These are phyloP conservation scores for Cucumis cinereus DNA, from an alignment of 306 rosid genomes.

Conservation along the genomic window DNA sequence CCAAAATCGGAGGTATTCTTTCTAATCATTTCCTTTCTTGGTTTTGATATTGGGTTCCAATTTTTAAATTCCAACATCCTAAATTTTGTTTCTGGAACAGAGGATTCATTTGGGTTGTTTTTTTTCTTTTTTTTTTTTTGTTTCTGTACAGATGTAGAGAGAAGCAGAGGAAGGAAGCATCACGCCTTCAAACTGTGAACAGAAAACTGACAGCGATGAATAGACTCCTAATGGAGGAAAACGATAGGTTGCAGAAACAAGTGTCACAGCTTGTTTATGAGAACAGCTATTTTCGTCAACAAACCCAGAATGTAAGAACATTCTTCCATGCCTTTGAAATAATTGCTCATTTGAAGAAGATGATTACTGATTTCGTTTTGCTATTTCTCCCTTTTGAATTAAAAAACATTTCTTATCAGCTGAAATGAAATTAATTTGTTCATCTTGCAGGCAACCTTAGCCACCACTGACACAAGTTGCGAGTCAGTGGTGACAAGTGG, in stretches of 20 bases:
- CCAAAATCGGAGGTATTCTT: slow-evolving; percentile 68
- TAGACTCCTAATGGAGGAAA: slow-evolving; percentile 91
- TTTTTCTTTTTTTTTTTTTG: not conserved
- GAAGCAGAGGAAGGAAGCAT: slow-evolving; percentile 92
- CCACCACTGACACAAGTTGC: slow-evolving; percentile 89
- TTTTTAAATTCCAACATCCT: not conserved
- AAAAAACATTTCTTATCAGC: not conserved
- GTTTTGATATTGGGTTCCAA: not conserved
- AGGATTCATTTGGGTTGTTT: not conserved
- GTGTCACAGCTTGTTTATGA: slow-evolving; percentile 90
- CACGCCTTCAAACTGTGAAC: slow-evolving; percentile 86
- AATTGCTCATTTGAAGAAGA: not conserved
- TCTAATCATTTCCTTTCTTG: not conserved
- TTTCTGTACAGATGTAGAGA: slow-evolving; percentile 65
- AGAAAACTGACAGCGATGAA: slow-evolving; percentile 96
- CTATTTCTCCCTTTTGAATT: not conserved
- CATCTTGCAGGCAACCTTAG: slow-evolving; percentile 44
- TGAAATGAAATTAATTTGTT: not conserved
- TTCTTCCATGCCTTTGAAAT: not conserved
- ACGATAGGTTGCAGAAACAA: slow-evolving; percentile 93
- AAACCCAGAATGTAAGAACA: slow-evolving; percentile 59
- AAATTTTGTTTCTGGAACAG: not conserved
- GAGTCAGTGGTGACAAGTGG: slow-evolving; percentile 96
- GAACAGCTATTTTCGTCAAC: slow-evolving; percentile 90
- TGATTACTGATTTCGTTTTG: not conserved